Evolutionary conservation across 495 filamentous ascomycete species (phyloP).

Genomic region (Saxispiralis lemnorum): DNA sequence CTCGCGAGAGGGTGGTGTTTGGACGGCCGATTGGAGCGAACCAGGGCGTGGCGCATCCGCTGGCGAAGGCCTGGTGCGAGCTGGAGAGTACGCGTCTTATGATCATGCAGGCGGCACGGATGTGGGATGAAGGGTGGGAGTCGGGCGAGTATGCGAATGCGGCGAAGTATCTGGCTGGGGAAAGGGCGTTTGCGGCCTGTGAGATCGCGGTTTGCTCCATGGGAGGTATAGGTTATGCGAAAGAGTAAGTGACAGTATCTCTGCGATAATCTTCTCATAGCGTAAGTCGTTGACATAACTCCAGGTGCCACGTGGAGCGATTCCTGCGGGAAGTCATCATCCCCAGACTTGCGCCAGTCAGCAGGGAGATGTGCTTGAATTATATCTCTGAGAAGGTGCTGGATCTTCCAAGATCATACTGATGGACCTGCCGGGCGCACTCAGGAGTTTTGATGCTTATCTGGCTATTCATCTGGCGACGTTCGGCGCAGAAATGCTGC

Average conservation of each 20-base stretch:
- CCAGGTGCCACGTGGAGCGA: conserved; percentile 19
- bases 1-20: conserved; percentile 18
- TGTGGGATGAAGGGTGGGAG: conserved; percentile 19
- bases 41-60: conserved; percentile 18
- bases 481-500: no score
- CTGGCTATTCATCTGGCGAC: no score
- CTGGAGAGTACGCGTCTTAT: conserved; percentile 17
- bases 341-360: conserved; percentile 19
- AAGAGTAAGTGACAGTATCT: conserved; percentile 3
- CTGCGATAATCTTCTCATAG: background rate
- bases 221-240: conserved; percentile 21
- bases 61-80: conserved; percentile 17
- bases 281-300: background rate
- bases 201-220: conserved; percentile 18
- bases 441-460: no score
- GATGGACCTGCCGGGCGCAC: no score
- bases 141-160: conserved; percentile 20
- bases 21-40: conserved; percentile 19
- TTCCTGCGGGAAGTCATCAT: conserved; percentile 19
- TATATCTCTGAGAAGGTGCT: conserved; percentile 18
- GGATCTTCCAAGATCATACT: conserved; percentile 17
- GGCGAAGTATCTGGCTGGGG: conserved; percentile 18
- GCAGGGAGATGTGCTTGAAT: conserved; percentile 19
- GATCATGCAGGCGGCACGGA: conserved; percentile 19
- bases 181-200: conserved; percentile 18